Conservation (phyloP, 352 stramenopile species). For the Phytophthora melonis region DNA sequence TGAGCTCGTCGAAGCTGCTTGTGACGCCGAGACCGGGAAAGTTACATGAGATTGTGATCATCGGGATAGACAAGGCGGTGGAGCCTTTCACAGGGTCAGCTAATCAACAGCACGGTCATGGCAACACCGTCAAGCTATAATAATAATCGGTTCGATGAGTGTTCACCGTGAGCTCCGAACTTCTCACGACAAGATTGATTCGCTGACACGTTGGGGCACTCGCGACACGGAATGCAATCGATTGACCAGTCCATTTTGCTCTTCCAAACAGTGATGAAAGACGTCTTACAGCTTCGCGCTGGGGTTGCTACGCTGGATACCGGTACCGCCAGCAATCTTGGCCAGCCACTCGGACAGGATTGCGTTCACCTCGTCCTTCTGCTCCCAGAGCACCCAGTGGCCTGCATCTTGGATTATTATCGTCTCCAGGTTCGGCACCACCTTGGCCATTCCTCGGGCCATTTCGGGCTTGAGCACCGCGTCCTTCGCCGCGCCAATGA, state of each 20-base stretch:
- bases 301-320: background rate
- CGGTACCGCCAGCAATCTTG: constrained; percentile 19
- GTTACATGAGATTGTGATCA: constrained; percentile 27
- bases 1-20: constrained; percentile 3
- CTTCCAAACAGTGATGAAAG: constrained; percentile 24
- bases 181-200: constrained; percentile 26
- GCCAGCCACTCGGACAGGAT: constrained; percentile 45
- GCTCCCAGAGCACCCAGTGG: constrained; percentile 59
- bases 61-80: constrained; percentile 24
- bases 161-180: constrained; percentile 16
- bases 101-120: constrained; percentile 14
- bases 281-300: constrained; percentile 25
- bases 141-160: background rate
- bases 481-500: constrained; percentile 54
- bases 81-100: constrained; percentile 30
- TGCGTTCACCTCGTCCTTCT: constrained; percentile 53
- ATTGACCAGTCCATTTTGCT: constrained; percentile 35
- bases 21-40: background rate
- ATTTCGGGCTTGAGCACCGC: constrained; percentile 57
- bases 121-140: constrained; percentile 2
- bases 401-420: constrained; percentile 43
- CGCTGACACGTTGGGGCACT: constrained; percentile 24
- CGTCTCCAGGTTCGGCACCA: constrained; percentile 51
- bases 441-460: constrained; percentile 48
- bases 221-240: constrained; percentile 35